Conservation (phyloP, 78 protist species). For the Corallochytrium limacisporum region DNA sequence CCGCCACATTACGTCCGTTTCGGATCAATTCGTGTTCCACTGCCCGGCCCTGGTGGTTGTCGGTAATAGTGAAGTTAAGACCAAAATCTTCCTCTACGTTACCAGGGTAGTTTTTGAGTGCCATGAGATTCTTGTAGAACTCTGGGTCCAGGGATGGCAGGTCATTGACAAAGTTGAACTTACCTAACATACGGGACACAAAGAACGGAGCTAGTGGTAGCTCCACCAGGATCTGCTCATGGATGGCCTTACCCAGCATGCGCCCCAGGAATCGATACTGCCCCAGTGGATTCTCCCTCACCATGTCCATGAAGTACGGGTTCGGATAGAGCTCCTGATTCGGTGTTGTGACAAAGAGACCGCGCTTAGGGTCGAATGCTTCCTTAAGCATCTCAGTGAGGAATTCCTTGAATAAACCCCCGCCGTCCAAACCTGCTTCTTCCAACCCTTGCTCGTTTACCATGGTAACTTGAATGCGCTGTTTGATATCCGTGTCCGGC, state of each 20-base stretch:
- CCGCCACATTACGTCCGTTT: neutral
- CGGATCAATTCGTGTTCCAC: neutral
- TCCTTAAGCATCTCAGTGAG: too few relatives aligned
- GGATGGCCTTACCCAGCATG: constrained; percentile 27
- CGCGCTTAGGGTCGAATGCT: too few relatives aligned
- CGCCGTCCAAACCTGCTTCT: too few relatives aligned
- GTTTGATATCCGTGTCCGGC: too few relatives aligned
- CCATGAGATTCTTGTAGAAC: constrained; percentile 6
- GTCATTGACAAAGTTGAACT: neutral
- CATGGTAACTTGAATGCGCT: too few relatives aligned
- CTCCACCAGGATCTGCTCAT: constrained; percentile 34
- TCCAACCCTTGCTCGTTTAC: too few relatives aligned
- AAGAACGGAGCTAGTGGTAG: constrained; percentile 26
- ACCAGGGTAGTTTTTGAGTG: constrained; percentile 20
- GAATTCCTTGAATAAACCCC: too few relatives aligned
- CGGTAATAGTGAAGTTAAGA: constrained; percentile 34
- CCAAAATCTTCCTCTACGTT: constrained; percentile 22
- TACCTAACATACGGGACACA: constrained; percentile 6
- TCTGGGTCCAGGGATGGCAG: constrained; percentile 22
- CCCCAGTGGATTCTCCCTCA: too few relatives aligned
- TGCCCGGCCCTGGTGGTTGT: constrained; percentile 21
- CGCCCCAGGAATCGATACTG: too few relatives aligned
- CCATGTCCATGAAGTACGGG: too few relatives aligned
- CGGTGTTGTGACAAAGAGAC: too few relatives aligned
- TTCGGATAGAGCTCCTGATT: too few relatives aligned